These are phyloP conservation scores for Fusarium nurragi DNA, from an alignment of 2,329 filamentous ascomycete species.

Conservation along the genomic window DNA sequence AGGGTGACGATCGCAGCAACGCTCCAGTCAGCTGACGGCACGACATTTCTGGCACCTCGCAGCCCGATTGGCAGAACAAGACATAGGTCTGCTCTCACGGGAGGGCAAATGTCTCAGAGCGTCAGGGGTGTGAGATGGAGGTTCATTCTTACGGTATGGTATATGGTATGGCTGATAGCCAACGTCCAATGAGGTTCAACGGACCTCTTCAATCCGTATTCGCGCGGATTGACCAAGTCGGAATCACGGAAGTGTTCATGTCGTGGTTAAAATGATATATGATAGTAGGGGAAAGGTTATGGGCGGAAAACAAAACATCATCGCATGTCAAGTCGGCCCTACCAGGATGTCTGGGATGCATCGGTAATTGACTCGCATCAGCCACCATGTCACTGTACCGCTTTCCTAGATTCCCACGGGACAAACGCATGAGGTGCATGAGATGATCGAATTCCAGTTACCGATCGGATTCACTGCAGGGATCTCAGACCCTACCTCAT, in stretches of 20 bases:
- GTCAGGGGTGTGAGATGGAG: neutral
- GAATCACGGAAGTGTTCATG: slow-evolving; percentile 4
- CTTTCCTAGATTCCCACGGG: neutral
- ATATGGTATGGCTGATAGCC: neutral
- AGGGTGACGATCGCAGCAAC: slow-evolving; percentile 1
- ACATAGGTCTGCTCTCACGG: neutral
- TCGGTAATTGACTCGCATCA: slow-evolving; percentile 16
- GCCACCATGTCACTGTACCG: slow-evolving; percentile 16
- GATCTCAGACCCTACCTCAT: neutral
- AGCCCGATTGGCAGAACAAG: slow-evolving; percentile 16
- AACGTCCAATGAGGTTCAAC: neutral
- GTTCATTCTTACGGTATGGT: neutral
- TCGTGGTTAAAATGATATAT: slow-evolving; percentile 11
- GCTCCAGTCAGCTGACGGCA: slow-evolving; percentile 5
- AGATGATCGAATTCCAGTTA: slow-evolving; percentile 7
- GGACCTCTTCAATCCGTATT: neutral
- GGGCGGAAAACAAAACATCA: neutral
- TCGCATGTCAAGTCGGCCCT: neutral
- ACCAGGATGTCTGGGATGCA: slow-evolving; percentile 13
- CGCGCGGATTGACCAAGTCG: neutral
- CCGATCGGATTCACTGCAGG: slow-evolving; percentile 9
- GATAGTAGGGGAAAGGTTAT: neutral
- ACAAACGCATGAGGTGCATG: slow-evolving; percentile 5
- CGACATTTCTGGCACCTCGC: neutral
- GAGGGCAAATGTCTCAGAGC: slow-evolving; percentile 10